Base-by-base conservation (phyloP, 495 filamentous ascomycete species). In the Cladorrhinum samala region DNA sequence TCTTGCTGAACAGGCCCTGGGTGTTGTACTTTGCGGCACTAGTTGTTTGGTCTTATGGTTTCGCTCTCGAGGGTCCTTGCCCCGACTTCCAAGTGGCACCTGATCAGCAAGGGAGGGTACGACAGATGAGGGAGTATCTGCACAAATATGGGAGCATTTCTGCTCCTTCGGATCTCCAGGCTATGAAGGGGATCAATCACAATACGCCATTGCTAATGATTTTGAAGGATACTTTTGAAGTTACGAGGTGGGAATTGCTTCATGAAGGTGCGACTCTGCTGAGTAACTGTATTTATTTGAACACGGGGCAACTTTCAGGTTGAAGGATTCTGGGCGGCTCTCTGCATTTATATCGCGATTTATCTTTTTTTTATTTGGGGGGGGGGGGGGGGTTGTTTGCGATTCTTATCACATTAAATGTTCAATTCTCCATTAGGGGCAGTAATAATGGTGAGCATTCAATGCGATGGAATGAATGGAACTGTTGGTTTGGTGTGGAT, bases 31-130 rank as follows among this genome's bases (percentile, higher is more conserved):
- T 94, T 53, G 89, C 93, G 1, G 82, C 85, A 2, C 75, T 97
- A 39, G 91, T 95, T 23, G 88, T 96, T 16, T 98, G 92, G 92
- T 91, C 82, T 50, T 98, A 97, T 62, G 93, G 89, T 19, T 97
- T 82, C 65, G 93, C 93, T 9, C 70, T 96, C 49, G 93, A 96
- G 61, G 93, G 93, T 0, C 78, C 89, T 0, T 77, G 87, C 49
- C 67, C 74, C 0, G 55, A 45, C 17, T 63, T 69, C 7, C 71
- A 79, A 2, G 57, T 77, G 25, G 79, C 80, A 14, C 68, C 70
- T 4, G 77, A 79, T 2, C 73, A 76, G 20, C 77, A 83, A 6
- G 84, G 89, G 50, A 84, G 85, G 66, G 76, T 85, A 50, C 75
- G 66, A 17, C 83, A 92, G 62, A 96, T 96, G 92, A 78, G 85